These are phyloP conservation scores for Lachnellula willkommii DNA, from an alignment of 2,329 filamentous ascomycete genomes.

Conservation along the genomic window DNA sequence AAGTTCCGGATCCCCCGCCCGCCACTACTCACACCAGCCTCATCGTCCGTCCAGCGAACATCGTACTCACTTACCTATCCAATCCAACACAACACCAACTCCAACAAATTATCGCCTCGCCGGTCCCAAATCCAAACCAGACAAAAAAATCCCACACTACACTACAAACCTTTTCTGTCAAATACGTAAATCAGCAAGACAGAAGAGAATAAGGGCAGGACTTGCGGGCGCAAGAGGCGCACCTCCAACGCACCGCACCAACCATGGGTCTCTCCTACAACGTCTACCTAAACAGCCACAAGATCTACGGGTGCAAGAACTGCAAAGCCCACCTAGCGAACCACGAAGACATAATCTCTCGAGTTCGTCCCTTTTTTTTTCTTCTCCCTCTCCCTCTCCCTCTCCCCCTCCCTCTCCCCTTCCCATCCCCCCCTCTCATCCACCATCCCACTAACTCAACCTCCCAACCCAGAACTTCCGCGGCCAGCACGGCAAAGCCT, in stretches of 20 bases:
- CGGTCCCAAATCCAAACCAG: neutral
- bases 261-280: slow-evolving; percentile 87
- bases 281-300: slow-evolving; percentile 77
- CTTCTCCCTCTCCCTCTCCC: slow-evolving; percentile 1
- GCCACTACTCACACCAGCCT: neutral
- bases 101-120: neutral
- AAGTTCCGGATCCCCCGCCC: neutral
- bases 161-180: neutral
- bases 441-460: neutral
- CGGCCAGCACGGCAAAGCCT: slow-evolving; percentile 96
- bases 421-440: neutral
- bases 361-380: slow-evolving; percentile 53
- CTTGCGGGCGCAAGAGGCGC: neutral
- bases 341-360: slow-evolving; percentile 91
- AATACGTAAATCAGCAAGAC: neutral
- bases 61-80: neutral
- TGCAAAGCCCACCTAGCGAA: slow-evolving; percentile 96
- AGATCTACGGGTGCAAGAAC: slow-evolving; percentile 87
- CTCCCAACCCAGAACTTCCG: slow-evolving; percentile 75
- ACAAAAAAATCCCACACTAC: neutral
- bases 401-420: slow-evolving; percentile 2
- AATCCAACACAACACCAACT: neutral
- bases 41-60: neutral
- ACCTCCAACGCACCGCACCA: neutral
- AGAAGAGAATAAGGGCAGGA: neutral